phyloP scores from a whole-genome alignment of 2,329 filamentous ascomycete species.

The Aspergillus sp. region DNA sequence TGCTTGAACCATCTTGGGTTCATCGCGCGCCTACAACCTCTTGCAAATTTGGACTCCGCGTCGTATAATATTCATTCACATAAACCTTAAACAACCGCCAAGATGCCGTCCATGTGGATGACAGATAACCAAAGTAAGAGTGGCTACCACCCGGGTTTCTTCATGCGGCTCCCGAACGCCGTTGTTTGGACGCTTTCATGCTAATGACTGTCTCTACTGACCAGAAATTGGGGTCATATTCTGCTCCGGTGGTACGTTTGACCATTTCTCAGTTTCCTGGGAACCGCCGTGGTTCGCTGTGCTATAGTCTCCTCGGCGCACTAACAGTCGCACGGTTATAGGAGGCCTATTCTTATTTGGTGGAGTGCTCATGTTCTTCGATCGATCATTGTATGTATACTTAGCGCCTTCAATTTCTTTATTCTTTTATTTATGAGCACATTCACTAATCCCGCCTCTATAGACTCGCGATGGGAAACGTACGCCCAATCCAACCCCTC shows the following conservation, averaged over 20 bases:
- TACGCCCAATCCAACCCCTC: constrained; percentile 43
- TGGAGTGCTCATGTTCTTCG: constrained; percentile 96
- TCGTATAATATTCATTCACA: not conserved
- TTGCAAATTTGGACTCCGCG: not conserved
- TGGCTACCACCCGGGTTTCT: not conserved
- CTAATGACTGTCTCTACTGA: constrained; percentile 19
- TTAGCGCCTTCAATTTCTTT: not conserved
- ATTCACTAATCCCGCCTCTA: not conserved
- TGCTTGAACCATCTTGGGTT: not conserved
- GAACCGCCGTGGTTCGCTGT: not conserved
- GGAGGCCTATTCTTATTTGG: constrained; percentile 93
- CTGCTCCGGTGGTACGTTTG: constrained; percentile 85
- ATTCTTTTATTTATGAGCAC: not conserved
- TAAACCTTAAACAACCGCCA: constrained; percentile 23
- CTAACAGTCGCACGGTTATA: constrained; percentile 40
- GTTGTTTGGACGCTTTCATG: not conserved
- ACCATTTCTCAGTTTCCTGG: not conserved
- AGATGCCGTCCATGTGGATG: constrained; percentile 91
- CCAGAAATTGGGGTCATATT: constrained; percentile 95
- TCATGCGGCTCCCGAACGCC: not conserved
- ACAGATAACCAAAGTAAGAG: constrained; percentile 87
- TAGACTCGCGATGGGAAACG: constrained; percentile 97
- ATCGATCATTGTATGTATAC: constrained; percentile 78
- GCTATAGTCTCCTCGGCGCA: not conserved
- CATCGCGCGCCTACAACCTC: not conserved